A percentile compares a stretch with the other conserved stretches of the same genome.
Conservation (phyloP, 2,329 filamentous ascomycete species). For the Colletotrichum lentis region DNA sequence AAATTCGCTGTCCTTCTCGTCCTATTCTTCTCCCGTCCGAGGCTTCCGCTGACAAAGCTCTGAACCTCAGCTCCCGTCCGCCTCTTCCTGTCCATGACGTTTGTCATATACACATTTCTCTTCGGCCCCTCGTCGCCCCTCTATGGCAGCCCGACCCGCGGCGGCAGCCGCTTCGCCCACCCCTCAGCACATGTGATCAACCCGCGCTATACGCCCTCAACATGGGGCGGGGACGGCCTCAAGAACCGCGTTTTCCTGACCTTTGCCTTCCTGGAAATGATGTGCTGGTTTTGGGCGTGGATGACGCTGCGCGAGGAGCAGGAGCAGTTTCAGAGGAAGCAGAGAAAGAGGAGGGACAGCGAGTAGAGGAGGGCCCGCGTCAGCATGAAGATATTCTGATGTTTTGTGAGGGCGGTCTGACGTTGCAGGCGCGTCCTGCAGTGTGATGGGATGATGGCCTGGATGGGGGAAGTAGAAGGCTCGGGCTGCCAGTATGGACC, state of each 20-base stretch:
- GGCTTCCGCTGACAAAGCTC: conserved; percentile 32
- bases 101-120: conserved; percentile 71
- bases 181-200: conserved; percentile 47
- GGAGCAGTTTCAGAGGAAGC: conserved; percentile 51
- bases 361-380: neutral
- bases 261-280: conserved; percentile 83
- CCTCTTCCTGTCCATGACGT: conserved; percentile 66
- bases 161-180: conserved; percentile 47
- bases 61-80: conserved; percentile 65
- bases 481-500: neutral
- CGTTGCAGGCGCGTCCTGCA: no score
- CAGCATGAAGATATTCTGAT: neutral
- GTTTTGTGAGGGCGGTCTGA: neutral
- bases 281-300: conserved; percentile 88
- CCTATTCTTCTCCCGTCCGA: conserved; percentile 39
- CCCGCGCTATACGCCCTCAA: conserved; percentile 49
- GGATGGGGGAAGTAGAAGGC: neutral
- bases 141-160: conserved; percentile 47
- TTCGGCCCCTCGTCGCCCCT: conserved; percentile 63
- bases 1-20: conserved; percentile 55
- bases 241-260: conserved; percentile 88
- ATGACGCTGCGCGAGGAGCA: conserved; percentile 73
- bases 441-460: neutral
- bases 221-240: conserved; percentile 70
- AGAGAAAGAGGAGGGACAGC: conserved; percentile 46